These are phyloP conservation scores for Zygosaccharomyces bisporus DNA, from an alignment of 805 yeast species.

Conservation along the genomic window DNA sequence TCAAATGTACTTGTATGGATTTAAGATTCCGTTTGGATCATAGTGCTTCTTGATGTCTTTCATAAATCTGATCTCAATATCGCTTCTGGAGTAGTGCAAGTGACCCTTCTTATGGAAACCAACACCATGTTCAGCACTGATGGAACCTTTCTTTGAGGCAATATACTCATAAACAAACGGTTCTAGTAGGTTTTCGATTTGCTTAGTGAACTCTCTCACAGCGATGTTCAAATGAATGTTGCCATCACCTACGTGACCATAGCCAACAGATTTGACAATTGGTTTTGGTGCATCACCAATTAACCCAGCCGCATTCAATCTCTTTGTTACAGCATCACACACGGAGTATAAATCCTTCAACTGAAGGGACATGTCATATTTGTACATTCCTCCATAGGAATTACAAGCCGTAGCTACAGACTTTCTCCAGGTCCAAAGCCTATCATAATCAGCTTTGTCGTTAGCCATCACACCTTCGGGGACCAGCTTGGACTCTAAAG, in stretches of 20 bases:
- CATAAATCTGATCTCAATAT: slow-evolving; percentile 62
- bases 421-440: slow-evolving; percentile 90
- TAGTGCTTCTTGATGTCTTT: slow-evolving; percentile 64
- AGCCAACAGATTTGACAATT: slow-evolving; percentile 83
- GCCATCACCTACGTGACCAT: slow-evolving; percentile 94
- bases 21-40: slow-evolving; percentile 83
- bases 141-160: slow-evolving; percentile 60
- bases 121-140: slow-evolving; percentile 90
- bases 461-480: slow-evolving; percentile 87
- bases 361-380: slow-evolving; percentile 87
- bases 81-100: slow-evolving; percentile 73
- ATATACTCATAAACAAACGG: slow-evolving; percentile 93
- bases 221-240: slow-evolving; percentile 86
- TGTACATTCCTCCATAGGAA: slow-evolving; percentile 82
- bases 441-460: slow-evolving; percentile 73
- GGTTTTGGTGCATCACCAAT: slow-evolving; percentile 66
- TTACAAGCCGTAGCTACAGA: slow-evolving; percentile 79
- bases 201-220: slow-evolving; percentile 70
- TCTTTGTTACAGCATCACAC: slow-evolving; percentile 61
- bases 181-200: slow-evolving; percentile 70
- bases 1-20: slow-evolving; percentile 81
- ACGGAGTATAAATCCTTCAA: slow-evolving; percentile 68
- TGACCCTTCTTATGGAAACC: slow-evolving; percentile 91
- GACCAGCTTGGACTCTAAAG: slow-evolving; percentile 72
- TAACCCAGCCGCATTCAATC: slow-evolving; percentile 50